These are phyloP conservation scores for Fusarium caatingaense DNA, from an alignment of 2,329 filamentous ascomycete species.

Conservation along the genomic window DNA sequence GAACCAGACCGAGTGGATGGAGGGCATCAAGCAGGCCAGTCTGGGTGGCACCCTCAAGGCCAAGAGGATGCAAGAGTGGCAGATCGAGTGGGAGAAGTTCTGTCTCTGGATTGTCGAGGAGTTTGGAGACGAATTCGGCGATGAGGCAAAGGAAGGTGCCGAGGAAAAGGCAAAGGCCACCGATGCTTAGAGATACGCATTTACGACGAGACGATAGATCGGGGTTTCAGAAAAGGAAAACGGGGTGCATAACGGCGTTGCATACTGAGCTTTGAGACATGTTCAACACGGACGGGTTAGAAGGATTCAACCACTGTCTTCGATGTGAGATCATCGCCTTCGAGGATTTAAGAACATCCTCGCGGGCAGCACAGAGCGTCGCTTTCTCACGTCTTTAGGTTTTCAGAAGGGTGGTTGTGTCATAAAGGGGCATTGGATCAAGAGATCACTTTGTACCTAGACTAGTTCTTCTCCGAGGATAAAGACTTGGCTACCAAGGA, in stretches of 20 bases:
- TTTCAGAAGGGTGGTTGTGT: background rate
- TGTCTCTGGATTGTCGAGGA: slow-evolving; percentile 90
- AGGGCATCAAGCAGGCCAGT: slow-evolving; percentile 78
- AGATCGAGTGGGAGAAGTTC: slow-evolving; percentile 85
- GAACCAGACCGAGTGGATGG: slow-evolving; percentile 74
- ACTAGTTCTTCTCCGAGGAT: background rate
- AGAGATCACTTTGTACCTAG: slow-evolving; percentile 1
- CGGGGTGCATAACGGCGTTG: slow-evolving; percentile 15
- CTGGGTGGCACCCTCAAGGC: slow-evolving; percentile 78
- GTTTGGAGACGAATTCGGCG: slow-evolving; percentile 72
- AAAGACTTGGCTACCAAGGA: background rate
- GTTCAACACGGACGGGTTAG: slow-evolving; percentile 32
- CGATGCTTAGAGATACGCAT: background rate
- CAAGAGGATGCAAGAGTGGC: slow-evolving; percentile 80
- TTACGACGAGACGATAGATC: slow-evolving; percentile 16
- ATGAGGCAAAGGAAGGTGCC: slow-evolving; percentile 36
- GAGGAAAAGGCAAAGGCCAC: slow-evolving; percentile 1
- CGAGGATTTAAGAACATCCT: background rate
- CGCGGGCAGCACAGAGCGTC: background rate
- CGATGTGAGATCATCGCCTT: background rate
- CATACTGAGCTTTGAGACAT: slow-evolving; percentile 18
- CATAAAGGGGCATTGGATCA: background rate
- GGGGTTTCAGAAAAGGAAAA: background rate
- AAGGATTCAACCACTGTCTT: slow-evolving; percentile 26
- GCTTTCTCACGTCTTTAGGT: background rate